Percentiles rank a stretch among this genome's conserved stretches.
Evolutionary conservation across 108 stramenopile genomes (phyloP).

Genomic region (Cyclotella atomus): DNA sequence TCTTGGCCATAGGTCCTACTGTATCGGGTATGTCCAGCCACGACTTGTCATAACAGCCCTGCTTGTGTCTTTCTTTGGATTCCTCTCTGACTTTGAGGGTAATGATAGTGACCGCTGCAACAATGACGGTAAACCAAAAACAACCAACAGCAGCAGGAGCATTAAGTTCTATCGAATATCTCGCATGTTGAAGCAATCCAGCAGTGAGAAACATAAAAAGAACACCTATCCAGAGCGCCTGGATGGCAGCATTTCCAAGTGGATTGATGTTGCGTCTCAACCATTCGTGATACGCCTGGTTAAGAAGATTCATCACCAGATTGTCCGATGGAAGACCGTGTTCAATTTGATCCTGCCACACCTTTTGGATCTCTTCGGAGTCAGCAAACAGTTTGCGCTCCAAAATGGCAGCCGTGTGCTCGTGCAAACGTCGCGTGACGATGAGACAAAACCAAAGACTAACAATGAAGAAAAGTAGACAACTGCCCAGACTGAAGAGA

Average conservation of each 20-base stretch:
- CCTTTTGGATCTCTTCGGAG: slow-evolving; percentile 33
- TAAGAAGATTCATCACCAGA: slow-evolving; percentile 33
- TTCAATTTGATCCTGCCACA: slow-evolving; percentile 36
- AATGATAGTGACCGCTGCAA: slow-evolving; percentile 19
- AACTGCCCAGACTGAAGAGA: slow-evolving; percentile 28
- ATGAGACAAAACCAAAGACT: slow-evolving; percentile 32
- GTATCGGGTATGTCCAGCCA: slow-evolving; percentile 27
- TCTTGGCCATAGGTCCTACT: slow-evolving; percentile 11
- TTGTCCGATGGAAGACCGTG: slow-evolving; percentile 29
- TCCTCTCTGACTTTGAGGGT: slow-evolving; percentile 41
- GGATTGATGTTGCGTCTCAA: slow-evolving; percentile 28
- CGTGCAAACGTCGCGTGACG: slow-evolving; percentile 41
- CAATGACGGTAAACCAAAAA: slow-evolving; percentile 32
- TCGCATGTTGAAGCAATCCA: slow-evolving; percentile 26
- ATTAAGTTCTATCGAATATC: slow-evolving; percentile 23
- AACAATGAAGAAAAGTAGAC: slow-evolving; percentile 30
- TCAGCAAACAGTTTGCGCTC: slow-evolving; percentile 43
- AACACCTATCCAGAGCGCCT: slow-evolving; percentile 31
- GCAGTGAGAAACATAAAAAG: slow-evolving; percentile 39
- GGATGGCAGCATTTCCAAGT: slow-evolving; percentile 29
- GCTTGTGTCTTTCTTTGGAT: slow-evolving; percentile 29
- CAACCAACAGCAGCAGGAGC: slow-evolving; percentile 12
- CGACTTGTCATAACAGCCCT: slow-evolving; percentile 41
- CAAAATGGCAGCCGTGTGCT: slow-evolving; percentile 41
- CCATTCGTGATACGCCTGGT: slow-evolving; percentile 46